A percentile compares a stretch with the other conserved stretches of the same genome.
Evolutionary conservation across 179 eudicot genomes (phyloP).

Genomic region (Beta corolliflora): DNA sequence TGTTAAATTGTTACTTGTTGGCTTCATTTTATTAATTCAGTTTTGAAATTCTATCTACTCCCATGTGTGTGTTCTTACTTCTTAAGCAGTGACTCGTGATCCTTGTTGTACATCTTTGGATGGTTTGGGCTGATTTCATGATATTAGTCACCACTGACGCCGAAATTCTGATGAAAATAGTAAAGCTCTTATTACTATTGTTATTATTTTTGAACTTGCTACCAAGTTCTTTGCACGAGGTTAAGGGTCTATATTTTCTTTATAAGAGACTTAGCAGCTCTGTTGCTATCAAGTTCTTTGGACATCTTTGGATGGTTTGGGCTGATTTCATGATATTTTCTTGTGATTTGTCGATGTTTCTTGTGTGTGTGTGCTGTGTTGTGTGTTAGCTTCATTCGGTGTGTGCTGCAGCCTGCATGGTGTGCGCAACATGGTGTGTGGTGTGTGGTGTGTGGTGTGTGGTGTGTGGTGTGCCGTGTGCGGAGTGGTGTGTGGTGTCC

Average conservation of each 20-base stretch:
- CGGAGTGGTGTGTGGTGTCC: no score
- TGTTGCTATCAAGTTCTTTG: conserved; percentile 46
- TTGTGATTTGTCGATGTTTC: no score
- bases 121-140: neutral
- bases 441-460: no score
- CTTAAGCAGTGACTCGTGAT: neutral
- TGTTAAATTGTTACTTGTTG: no score
- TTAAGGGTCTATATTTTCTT: conserved; percentile 47
- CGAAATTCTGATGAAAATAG: neutral
- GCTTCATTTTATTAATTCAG: no score
- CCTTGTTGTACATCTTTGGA: neutral
- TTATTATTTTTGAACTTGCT: conserved; percentile 3
- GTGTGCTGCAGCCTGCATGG: no score
- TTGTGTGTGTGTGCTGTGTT: no score
- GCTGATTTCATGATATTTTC: no score
- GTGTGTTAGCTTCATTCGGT: no score
- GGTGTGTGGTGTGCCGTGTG: no score
- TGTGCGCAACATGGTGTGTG: no score
- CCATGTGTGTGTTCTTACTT: conserved; percentile 1
- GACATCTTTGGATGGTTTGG: no score
- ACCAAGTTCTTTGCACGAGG: conserved; percentile 47
- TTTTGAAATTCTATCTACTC: conserved; percentile 10
- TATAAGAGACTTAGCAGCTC: conserved; percentile 45
- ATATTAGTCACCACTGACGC: neutral
- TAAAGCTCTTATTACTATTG: neutral